Percentiles rank a stretch among this genome's conserved stretches.
These are phyloP conservation scores for Cryptosporidium tyzzeri DNA, from an alignment of 169 alveolate species.

Conservation along the genomic window DNA sequence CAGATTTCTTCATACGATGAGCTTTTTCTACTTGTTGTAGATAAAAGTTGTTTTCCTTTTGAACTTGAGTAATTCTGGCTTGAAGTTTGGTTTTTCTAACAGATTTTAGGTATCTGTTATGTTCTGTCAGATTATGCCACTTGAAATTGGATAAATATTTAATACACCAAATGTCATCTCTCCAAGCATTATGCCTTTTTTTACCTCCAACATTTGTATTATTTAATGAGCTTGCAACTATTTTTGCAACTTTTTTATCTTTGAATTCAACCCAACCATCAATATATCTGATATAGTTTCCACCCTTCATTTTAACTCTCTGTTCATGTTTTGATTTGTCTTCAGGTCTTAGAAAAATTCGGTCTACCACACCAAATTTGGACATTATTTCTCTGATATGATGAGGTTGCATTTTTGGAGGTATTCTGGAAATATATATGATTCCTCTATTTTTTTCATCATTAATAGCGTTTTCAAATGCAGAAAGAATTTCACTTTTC, in stretches of 20 bases:
- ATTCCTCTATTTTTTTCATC: conserved; percentile 83
- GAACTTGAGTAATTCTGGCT: conserved; percentile 80
- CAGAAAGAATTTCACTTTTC: conserved; percentile 28
- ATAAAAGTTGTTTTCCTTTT: conserved; percentile 83
- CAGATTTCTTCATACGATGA: conserved; percentile 7
- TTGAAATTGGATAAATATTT: conserved; percentile 90
- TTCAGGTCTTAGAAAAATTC: conserved; percentile 87
- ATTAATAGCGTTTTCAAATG: conserved; percentile 42
- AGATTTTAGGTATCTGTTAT: conserved; percentile 82
- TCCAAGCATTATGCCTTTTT: conserved; percentile 88
- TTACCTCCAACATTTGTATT: conserved; percentile 91
- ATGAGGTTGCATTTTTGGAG: conserved; percentile 89
- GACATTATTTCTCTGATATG: conserved; percentile 84
- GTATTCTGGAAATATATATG: conserved; percentile 86
- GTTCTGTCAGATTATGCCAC: conserved; percentile 89
- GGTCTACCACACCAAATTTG: conserved; percentile 84
- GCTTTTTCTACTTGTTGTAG: conserved; percentile 81
- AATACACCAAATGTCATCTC: conserved; percentile 92
- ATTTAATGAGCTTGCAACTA: conserved; percentile 88
- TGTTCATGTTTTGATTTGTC: conserved; percentile 79
- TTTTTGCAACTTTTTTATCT: conserved; percentile 89
- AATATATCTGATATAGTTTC: conserved; percentile 80
- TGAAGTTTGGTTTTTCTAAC: conserved; percentile 84
- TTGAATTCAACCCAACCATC: conserved; percentile 94
- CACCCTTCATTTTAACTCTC: conserved; percentile 80